Conservation (phyloP, 2,329 filamentous ascomycete species). For the Colletotrichum sp. region DNA sequence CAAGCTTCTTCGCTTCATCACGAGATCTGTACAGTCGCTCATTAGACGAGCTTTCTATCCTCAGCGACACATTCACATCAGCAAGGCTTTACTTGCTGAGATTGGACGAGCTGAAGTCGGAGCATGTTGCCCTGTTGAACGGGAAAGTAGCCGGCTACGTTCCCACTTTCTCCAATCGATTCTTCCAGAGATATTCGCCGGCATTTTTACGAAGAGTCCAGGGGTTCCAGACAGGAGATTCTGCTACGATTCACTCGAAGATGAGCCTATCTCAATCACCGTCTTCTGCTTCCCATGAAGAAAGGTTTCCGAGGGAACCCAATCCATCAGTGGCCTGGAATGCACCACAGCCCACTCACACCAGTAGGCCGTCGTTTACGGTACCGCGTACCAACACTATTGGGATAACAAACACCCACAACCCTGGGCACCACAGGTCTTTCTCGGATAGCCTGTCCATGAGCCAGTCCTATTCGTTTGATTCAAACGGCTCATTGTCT, state of each 20-base stretch:
- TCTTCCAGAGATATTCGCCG: constrained; percentile 4
- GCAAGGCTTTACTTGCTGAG: neutral
- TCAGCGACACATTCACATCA: neutral
- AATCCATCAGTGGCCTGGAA: neutral
- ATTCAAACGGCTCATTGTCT: neutral
- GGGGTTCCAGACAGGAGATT: neutral
- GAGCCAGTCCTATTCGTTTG: constrained; percentile 1
- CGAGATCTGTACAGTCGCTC: neutral
- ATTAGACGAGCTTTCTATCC: neutral
- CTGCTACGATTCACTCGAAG: neutral
- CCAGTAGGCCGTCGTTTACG: neutral
- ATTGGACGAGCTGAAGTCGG: neutral
- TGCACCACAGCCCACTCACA: neutral
- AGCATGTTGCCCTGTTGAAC: neutral
- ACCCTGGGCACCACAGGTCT: neutral
- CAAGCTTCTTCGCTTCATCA: neutral
- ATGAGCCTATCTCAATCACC: neutral
- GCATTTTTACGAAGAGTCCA: neutral
- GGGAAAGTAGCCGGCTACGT: neutral
- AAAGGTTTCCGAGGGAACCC: neutral
- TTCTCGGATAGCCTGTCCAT: constrained; percentile 8
- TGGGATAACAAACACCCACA: neutral
- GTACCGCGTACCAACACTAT: neutral
- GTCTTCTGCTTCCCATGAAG: neutral
- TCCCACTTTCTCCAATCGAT: neutral